Evolutionary conservation across 768 basidiomycete species (phyloP).

Genomic region (Pholiota conissans): DNA sequence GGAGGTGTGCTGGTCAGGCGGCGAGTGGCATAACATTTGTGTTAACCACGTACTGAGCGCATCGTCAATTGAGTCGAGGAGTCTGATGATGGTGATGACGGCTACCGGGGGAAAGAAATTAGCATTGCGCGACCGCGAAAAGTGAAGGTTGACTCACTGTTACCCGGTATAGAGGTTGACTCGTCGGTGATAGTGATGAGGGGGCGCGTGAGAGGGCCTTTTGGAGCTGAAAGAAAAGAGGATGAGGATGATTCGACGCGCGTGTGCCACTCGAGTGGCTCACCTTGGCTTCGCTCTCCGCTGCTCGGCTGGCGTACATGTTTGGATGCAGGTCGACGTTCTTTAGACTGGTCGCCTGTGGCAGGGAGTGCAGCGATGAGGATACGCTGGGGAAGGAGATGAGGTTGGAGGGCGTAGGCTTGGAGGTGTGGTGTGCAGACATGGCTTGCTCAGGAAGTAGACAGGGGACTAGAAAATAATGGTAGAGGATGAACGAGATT

Average conservation of each 20-base stretch:
- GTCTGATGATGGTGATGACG: slow-evolving; percentile 33
- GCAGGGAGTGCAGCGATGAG: slow-evolving; percentile 64
- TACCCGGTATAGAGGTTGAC: slow-evolving; percentile 34
- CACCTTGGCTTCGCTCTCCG: slow-evolving; percentile 79
- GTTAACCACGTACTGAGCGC: slow-evolving; percentile 37
- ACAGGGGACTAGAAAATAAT: slow-evolving; percentile 14
- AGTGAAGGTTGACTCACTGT: slow-evolving; percentile 31
- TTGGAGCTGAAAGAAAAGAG: slow-evolving; percentile 44
- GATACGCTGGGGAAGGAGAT: slow-evolving; percentile 76
- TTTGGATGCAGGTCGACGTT: slow-evolving; percentile 65
- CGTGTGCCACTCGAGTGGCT: slow-evolving; percentile 9
- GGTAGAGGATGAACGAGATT: slow-evolving; percentile 30
- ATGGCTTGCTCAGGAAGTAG: slow-evolving; percentile 18
- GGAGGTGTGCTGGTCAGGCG: neutral
- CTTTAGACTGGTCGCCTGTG: slow-evolving; percentile 70
- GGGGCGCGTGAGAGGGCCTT: slow-evolving; percentile 45
- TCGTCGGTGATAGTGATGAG: slow-evolving; percentile 27
- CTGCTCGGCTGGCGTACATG: slow-evolving; percentile 67
- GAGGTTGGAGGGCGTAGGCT: slow-evolving; percentile 50
- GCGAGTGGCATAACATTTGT: neutral
- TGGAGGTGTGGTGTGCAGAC: slow-evolving; percentile 27
- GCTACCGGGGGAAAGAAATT: slow-evolving; percentile 24
- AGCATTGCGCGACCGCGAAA: slow-evolving; percentile 1
- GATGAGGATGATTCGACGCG: neutral
- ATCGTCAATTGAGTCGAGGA: slow-evolving; percentile 54